phyloP scores from a whole-genome alignment of 129 eudicot species.

The Lactuca sativa region DNA sequence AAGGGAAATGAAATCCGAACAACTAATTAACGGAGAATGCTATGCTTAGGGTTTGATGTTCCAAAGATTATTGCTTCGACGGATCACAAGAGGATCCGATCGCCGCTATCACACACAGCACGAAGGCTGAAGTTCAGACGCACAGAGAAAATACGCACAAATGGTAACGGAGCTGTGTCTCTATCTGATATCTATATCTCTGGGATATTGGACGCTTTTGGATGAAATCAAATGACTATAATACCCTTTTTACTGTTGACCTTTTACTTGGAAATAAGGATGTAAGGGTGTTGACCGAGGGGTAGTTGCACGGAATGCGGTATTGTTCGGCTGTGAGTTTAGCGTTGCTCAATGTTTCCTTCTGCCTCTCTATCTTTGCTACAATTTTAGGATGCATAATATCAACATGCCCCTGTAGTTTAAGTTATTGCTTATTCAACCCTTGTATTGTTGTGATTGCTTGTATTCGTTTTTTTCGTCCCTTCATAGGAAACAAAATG shows the following conservation, averaged over 20 bases:
- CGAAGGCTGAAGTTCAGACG: constrained; percentile 42
- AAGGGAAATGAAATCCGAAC: neutral
- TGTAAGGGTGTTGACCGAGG: neutral
- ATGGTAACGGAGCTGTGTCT: constrained; percentile 33
- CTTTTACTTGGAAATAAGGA: constrained; percentile 5
- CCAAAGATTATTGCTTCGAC: constrained; percentile 29
- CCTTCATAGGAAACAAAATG: no score
- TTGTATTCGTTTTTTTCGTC: neutral
- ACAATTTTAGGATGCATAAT: neutral
- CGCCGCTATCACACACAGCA: constrained; percentile 36
- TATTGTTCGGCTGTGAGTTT: constrained; percentile 24
- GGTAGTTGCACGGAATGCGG: constrained; percentile 24
- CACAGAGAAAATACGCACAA: constrained; percentile 34
- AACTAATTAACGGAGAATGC: constrained; percentile 34
- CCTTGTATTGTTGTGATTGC: constrained; percentile 14
- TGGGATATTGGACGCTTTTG: constrained; percentile 19
- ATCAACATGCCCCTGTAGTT: neutral
- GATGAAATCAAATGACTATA: neutral
- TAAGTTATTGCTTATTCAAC: neutral
- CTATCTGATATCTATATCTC: constrained; percentile 15
- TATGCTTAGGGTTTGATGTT: constrained; percentile 36
- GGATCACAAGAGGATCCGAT: constrained; percentile 36
- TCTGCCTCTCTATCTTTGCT: neutral
- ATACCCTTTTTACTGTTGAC: constrained; percentile 13
- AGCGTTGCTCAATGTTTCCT: constrained; percentile 20